Evolutionary conservation across 73 alveolate genomes (phyloP).

Genomic region (Uronychia binucleata): DNA sequence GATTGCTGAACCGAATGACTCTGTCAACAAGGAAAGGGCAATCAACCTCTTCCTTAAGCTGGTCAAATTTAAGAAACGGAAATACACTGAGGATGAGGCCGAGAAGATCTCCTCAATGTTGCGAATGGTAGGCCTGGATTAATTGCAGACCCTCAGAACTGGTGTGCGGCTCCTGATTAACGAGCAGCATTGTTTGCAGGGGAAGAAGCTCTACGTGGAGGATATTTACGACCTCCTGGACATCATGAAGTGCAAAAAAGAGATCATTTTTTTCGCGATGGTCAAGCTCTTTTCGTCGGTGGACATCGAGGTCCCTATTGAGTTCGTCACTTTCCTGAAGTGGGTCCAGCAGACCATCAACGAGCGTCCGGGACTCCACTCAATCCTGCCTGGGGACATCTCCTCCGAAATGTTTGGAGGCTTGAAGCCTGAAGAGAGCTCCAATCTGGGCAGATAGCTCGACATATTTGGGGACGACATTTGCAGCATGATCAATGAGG

Average conservation of each 20-base stretch:
- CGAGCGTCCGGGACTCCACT: background rate
- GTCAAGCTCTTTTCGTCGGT: background rate
- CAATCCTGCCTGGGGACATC: background rate
- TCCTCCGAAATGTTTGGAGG: background rate
- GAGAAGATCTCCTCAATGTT: background rate
- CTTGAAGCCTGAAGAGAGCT: background rate
- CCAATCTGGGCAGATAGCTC: background rate
- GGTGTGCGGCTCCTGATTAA: background rate
- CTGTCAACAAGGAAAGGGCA: background rate
- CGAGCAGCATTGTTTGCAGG: background rate
- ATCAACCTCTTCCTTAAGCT: background rate
- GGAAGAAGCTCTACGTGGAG: background rate
- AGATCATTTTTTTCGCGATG: background rate
- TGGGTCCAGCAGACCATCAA: background rate
- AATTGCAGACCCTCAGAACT: background rate
- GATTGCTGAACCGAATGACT: background rate
- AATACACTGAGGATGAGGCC: background rate
- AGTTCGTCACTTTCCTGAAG: background rate
- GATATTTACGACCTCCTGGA: background rate
- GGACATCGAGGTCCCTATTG: background rate
- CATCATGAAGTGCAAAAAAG: background rate
- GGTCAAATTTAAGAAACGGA: background rate
- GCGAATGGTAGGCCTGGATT: background rate
- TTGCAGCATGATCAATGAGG: conserved; percentile 22
- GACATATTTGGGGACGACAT: background rate